phyloP scores from a whole-genome alignment of 495 filamentous ascomycete genomes.

The Lophiostoma macrostomum region DNA sequence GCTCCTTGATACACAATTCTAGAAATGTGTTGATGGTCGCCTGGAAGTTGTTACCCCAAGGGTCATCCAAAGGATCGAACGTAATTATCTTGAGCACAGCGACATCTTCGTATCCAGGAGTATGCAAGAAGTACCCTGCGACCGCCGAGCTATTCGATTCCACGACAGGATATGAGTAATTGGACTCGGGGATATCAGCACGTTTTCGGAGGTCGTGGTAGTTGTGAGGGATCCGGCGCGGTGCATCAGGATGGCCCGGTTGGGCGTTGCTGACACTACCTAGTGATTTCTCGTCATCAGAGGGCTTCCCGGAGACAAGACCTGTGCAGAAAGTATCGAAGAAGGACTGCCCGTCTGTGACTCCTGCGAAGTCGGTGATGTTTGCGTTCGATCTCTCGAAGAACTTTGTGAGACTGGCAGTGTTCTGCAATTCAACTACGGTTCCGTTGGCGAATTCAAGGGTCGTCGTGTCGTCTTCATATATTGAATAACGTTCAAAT shows the following conservation, averaged over 20 bases:
- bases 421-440: conserved; percentile 35
- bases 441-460: conserved; percentile 49
- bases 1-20: not conserved
- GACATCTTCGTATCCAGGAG: conserved; percentile 19
- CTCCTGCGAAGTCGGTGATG: conserved; percentile 6
- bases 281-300: not conserved
- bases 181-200: conserved; percentile 28
- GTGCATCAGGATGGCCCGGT: not conserved
- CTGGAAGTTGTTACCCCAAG: conserved; percentile 13
- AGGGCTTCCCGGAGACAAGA: not conserved
- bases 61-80: conserved; percentile 10
- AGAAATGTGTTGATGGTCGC: conserved; percentile 15
- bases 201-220: conserved; percentile 7
- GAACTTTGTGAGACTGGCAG: conserved; percentile 35
- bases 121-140: conserved; percentile 23
- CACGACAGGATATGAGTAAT: conserved; percentile 50
- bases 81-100: conserved; percentile 26
- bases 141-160: conserved; percentile 40
- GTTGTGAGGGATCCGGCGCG: not conserved
- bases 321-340: conserved; percentile 20
- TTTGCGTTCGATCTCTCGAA: too few species aligned
- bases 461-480: conserved; percentile 40
- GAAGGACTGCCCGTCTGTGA: conserved; percentile 14
- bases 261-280: too few species aligned
- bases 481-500: too few species aligned